phyloP scores from a whole-genome alignment of 306 rosid genomes.

The Castanospermum australe region DNA sequence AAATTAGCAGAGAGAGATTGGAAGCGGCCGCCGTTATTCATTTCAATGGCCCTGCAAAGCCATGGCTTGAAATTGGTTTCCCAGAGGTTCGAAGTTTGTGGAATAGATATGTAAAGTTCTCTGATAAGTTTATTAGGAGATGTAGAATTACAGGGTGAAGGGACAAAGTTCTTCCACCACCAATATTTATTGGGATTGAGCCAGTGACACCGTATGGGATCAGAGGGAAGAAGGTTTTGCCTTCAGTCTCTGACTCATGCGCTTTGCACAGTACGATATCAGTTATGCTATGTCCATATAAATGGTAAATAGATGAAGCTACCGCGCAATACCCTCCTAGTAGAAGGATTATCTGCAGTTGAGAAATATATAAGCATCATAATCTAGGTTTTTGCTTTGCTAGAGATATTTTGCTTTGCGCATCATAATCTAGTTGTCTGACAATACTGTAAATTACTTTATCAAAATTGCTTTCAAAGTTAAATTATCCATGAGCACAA shows the following conservation, averaged over 20 bases:
- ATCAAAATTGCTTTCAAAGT: slow-evolving; percentile 17
- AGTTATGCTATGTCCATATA: slow-evolving; percentile 49
- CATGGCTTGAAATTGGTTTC: slow-evolving; percentile 89
- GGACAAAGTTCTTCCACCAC: slow-evolving; percentile 50
- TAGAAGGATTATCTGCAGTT: slow-evolving; percentile 41
- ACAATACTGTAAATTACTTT: slow-evolving; percentile 43
- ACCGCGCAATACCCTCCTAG: slow-evolving; percentile 29
- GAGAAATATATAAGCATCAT: slow-evolving; percentile 32
- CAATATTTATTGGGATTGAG: slow-evolving; percentile 44
- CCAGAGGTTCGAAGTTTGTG: slow-evolving; percentile 78
- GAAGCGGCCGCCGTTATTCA: slow-evolving; percentile 70
- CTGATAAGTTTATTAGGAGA: slow-evolving; percentile 71
- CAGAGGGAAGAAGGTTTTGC: slow-evolving; percentile 94
- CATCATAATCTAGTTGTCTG: slow-evolving; percentile 18
- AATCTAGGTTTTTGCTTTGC: neutral
- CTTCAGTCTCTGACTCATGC: slow-evolving; percentile 83
- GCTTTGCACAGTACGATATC: slow-evolving; percentile 33
- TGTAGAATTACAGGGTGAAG: slow-evolving; percentile 69
- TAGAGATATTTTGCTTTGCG: slow-evolving; percentile 26
- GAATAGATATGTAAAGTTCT: slow-evolving; percentile 67
- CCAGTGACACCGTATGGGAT: slow-evolving; percentile 37
- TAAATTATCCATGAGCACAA: too few species aligned
- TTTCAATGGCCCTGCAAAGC: slow-evolving; percentile 96
- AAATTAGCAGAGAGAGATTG: slow-evolving; percentile 39
- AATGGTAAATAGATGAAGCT: slow-evolving; percentile 53